These are phyloP conservation scores for Lagerstroemia speciosa DNA, from an alignment of 345 rosid species.

Conservation along the genomic window DNA sequence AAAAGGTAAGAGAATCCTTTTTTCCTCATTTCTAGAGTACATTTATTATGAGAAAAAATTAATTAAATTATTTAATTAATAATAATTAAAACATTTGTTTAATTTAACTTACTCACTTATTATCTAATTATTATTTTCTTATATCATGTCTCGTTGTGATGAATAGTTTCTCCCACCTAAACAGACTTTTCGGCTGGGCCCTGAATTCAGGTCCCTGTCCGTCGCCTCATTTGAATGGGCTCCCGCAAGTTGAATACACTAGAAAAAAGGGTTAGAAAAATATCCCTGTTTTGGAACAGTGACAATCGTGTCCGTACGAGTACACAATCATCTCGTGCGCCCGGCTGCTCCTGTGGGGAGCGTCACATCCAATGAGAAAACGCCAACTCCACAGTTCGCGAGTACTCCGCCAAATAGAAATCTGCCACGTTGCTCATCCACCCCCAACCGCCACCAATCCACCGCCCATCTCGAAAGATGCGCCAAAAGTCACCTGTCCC, in stretches of 20 bases:
- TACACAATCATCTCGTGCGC: conserved; percentile 2
- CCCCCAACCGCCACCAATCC: no score
- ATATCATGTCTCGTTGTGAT: no score
- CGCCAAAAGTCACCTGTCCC: neutral
- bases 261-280: neutral
- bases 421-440: no score
- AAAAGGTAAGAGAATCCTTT: no score
- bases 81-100: no score
- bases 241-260: neutral
- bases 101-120: no score
- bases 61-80: no score
- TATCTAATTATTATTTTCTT: no score
- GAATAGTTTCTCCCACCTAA: no score
- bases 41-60: no score
- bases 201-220: neutral
- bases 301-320: neutral
- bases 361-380: neutral
- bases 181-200: no score
- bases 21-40: no score
- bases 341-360: neutral
- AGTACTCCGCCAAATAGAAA: neutral
- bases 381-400: neutral
- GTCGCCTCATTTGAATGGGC: conserved; percentile 8
- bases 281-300: neutral
- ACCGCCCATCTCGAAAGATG: neutral